These are phyloP conservation scores for Paracorniculantispora psalliotae DNA, from an alignment of 2,329 filamentous ascomycete genomes.

Conservation along the genomic window DNA sequence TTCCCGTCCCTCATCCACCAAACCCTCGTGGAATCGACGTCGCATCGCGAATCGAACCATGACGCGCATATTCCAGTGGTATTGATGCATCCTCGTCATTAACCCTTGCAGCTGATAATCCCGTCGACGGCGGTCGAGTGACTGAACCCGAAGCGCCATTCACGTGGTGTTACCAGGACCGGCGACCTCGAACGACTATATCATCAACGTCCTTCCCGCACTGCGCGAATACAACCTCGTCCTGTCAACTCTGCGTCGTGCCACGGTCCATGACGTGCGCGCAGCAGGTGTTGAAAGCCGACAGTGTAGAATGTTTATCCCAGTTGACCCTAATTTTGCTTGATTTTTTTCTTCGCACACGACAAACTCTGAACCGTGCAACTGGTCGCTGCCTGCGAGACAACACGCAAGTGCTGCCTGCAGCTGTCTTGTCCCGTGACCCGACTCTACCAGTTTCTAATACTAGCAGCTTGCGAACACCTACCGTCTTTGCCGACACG, in stretches of 20 bases:
- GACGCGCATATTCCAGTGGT: slow-evolving; percentile 3
- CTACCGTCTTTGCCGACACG: neutral
- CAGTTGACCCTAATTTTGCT: neutral
- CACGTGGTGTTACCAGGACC: slow-evolving; percentile 1
- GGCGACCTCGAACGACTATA: neutral
- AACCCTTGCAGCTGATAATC: slow-evolving; percentile 3
- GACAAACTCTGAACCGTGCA: neutral
- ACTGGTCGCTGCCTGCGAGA: neutral
- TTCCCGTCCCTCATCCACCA: neutral
- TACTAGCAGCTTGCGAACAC: neutral
- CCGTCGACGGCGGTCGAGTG: slow-evolving; percentile 2
- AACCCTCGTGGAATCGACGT: slow-evolving; percentile 1
- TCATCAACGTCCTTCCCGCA: neutral
- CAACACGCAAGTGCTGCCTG: neutral
- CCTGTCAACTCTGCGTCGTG: neutral
- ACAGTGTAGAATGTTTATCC: neutral
- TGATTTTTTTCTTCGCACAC: too few species aligned
- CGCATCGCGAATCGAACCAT: neutral
- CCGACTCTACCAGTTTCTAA: neutral
- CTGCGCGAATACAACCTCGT: neutral
- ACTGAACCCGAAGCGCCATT: slow-evolving; percentile 8
- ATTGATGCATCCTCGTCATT: slow-evolving; percentile 3
- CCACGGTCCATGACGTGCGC: neutral
- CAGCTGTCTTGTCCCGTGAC: neutral
- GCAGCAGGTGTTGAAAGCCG: neutral